Evolutionary conservation across 2,329 filamentous ascomycete genomes (phyloP).

Genomic region (Ilyonectria sp.): DNA sequence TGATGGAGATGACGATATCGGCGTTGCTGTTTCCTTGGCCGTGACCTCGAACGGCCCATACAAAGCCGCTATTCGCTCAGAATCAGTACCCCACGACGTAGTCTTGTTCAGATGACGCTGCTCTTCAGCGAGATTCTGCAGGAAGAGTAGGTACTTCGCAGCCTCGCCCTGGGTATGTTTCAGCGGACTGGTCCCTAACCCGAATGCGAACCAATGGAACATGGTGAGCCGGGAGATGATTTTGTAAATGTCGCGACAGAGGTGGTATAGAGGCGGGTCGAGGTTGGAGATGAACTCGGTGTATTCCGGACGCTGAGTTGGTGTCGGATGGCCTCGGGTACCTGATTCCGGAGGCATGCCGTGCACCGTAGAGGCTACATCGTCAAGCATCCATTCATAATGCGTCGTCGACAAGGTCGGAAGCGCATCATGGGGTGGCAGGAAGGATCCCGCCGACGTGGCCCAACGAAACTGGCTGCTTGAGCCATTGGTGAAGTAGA

Average conservation of each 20-base stretch:
- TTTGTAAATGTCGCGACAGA: not conserved
- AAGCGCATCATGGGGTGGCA: slow-evolving; percentile 1
- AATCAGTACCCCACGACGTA: not conserved
- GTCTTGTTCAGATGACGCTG: not conserved
- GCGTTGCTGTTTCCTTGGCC: not conserved
- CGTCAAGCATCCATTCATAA: no score
- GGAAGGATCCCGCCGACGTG: not conserved
- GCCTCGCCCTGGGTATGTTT: not conserved
- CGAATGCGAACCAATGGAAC: no score
- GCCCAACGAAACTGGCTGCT: slow-evolving; percentile 7
- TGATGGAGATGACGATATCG: not conserved
- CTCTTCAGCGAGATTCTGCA: not conserved
- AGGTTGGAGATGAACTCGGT: not conserved
- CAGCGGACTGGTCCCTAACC: not conserved
- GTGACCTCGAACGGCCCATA: not conserved
- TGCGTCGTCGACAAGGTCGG: not conserved
- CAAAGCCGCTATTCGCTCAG: slow-evolving; percentile 1
- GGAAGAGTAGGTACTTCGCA: not conserved
- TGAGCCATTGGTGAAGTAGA: slow-evolving; percentile 6
- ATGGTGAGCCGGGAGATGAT: no score
- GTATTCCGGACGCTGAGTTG: not conserved
- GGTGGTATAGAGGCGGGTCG: not conserved
- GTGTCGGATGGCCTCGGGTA: not conserved
- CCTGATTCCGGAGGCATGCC: not conserved
- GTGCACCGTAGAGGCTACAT: no score